phyloP scores from a whole-genome alignment of 495 filamentous ascomycete species.

The Aspergillus kassunensis region DNA sequence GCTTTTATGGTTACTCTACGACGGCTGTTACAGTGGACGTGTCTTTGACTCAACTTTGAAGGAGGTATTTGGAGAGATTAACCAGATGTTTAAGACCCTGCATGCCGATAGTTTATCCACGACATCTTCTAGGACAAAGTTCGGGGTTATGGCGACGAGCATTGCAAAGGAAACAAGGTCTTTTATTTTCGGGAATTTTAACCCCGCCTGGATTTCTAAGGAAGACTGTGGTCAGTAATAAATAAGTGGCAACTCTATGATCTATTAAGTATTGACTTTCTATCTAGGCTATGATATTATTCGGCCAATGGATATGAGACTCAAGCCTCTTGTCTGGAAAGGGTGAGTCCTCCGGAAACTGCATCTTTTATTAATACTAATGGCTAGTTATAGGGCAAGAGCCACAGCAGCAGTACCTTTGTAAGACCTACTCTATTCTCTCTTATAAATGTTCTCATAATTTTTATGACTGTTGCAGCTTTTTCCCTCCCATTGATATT shows the following conservation, averaged over 20 bases:
- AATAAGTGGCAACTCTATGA: neutral
- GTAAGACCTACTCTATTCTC: slow-evolving; percentile 10
- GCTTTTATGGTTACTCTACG: slow-evolving; percentile 2
- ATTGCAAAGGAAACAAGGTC: slow-evolving; percentile 18
- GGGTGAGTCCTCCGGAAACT: slow-evolving; percentile 11
- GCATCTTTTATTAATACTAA: neutral
- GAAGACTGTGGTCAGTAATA: slow-evolving; percentile 5
- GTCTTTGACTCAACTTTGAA: slow-evolving; percentile 1
- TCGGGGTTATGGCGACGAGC: slow-evolving; percentile 18
- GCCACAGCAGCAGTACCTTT: slow-evolving; percentile 19
- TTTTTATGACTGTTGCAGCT: slow-evolving; percentile 3
- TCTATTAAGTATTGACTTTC: neutral
- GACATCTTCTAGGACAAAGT: slow-evolving; percentile 8
- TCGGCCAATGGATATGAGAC: slow-evolving; percentile 12
- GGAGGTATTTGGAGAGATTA: neutral
- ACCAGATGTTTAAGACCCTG: neutral
- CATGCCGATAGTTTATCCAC: neutral
- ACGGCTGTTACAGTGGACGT: slow-evolving; percentile 1
- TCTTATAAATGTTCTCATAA: neutral
- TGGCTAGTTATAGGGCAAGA: slow-evolving; percentile 10
- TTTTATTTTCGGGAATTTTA: slow-evolving; percentile 24
- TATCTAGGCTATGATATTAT: slow-evolving; percentile 21
- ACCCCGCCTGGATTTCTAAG: neutral
- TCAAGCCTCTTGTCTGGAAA: slow-evolving; percentile 19
- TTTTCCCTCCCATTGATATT: slow-evolving; percentile 18